Percentiles rank a stretch among this genome's conserved stretches.
Evolutionary conservation across 2,329 filamentous ascomycete species (phyloP).

Genomic region (Basipetospora chlamydospora): DNA sequence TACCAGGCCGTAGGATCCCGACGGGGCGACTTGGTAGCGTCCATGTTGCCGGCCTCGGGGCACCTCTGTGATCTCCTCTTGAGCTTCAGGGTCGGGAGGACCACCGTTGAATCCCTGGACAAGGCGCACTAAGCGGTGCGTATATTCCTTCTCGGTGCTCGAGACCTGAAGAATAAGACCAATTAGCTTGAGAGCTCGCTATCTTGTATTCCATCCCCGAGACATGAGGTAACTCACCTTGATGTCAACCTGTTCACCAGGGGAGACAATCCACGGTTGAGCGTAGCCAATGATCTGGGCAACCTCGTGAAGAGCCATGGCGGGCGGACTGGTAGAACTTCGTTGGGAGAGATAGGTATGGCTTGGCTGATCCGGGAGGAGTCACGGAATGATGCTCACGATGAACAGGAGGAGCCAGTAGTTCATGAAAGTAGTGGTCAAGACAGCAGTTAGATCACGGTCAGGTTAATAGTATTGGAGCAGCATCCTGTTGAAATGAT

Average conservation of each 20-base stretch:
- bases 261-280: conserved; percentile 12
- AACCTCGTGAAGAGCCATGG: not conserved
- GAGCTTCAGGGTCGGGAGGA: not conserved
- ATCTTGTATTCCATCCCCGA: no score
- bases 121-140: conserved; percentile 7
- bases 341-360: no score
- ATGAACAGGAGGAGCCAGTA: no score
- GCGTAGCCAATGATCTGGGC: conserved; percentile 11
- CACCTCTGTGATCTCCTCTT: not conserved
- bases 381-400: no score
- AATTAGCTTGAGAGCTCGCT: not conserved
- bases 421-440: no score
- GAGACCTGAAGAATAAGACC: conserved; percentile 7
- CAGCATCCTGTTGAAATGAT: no score
- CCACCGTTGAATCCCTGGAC: conserved; percentile 6
- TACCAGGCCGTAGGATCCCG: conserved; percentile 1
- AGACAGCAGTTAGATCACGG: no score
- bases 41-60: not conserved
- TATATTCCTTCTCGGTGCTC: conserved; percentile 7
- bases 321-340: no score
- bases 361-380: no score
- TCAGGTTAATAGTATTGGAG: no score
- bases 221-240: conserved; percentile 7
- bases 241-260: conserved; percentile 11
- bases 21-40: not conserved